These are phyloP conservation scores for Discostella stelligeroides DNA, from an alignment of 108 stramenopile species.

Conservation along the genomic window DNA sequence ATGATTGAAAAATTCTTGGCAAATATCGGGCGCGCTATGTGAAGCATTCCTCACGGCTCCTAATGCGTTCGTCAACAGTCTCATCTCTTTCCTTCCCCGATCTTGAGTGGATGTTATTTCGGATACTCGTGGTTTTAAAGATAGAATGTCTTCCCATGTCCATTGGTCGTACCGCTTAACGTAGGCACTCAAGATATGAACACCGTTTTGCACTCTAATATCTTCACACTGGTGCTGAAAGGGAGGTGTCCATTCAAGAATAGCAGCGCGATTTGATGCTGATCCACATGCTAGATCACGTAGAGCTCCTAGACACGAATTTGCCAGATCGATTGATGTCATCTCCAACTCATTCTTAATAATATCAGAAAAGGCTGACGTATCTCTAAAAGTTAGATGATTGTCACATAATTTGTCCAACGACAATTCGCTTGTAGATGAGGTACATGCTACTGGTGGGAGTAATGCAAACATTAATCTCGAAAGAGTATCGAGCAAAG, in stretches of 20 bases:
- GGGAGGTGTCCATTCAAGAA: slow-evolving; percentile 44
- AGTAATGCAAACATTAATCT: slow-evolving; percentile 22
- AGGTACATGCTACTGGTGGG: not conserved
- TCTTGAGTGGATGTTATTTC: slow-evolving; percentile 4
- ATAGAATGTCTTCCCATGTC: slow-evolving; percentile 47
- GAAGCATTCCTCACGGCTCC: slow-evolving; percentile 55
- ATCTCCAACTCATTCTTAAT: slow-evolving; percentile 24
- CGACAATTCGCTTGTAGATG: not conserved
- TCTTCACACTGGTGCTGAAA: not conserved
- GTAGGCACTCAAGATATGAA: slow-evolving; percentile 38
- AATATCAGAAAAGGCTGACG: not conserved
- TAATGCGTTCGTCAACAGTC: slow-evolving; percentile 48
- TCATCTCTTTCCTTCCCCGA: slow-evolving; percentile 45
- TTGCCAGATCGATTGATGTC: slow-evolving; percentile 38
- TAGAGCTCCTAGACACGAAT: slow-evolving; percentile 42
- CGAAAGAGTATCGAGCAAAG: slow-evolving; percentile 34
- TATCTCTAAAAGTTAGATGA: slow-evolving; percentile 22
- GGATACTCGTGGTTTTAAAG: slow-evolving; percentile 8
- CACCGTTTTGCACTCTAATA: slow-evolving; percentile 23
- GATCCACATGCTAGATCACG: slow-evolving; percentile 59
- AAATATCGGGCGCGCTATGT: slow-evolving; percentile 53
- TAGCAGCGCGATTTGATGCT: slow-evolving; percentile 46
- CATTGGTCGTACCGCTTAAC: slow-evolving; percentile 39
- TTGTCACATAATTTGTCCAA: slow-evolving; percentile 11
- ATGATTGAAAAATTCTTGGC: slow-evolving; percentile 32